Evolutionary conservation across 805 yeast genomes (phyloP), one percentile per base, ranked within the genome.

Genomic region (Yarrowia sp.): DNA sequence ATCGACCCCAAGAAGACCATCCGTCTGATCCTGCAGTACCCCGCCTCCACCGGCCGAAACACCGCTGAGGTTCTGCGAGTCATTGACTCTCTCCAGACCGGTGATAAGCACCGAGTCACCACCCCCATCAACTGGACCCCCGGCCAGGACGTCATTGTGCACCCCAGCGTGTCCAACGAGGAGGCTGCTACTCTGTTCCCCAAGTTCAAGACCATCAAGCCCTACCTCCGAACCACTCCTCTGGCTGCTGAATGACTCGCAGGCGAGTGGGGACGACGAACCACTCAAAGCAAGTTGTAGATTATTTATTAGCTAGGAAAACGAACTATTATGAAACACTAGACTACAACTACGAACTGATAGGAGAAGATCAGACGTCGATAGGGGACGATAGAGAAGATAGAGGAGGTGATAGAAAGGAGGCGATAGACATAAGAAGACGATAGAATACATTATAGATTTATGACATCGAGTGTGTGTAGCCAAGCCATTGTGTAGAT

Each of bases 11-110:
- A 85, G 76, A 93, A 93, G 87, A 92, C 89, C 79, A 88, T 93
- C 78, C 89, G 98, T 82, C 84, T 92, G 78, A 88, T 89, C 71
- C 82, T 92, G 83, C 84, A 97, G 36, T 92, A 92, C 84, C 98
- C 98, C 69, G 96, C 97, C 72, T 89, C 97, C 59, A 88, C 91
- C 71, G 98, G 98, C 78, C 90, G 98, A 85, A 92, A 93, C 88
- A 87, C 97, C 71, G 88, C 92, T 69, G 98, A 92, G 84, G 96
- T 92, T 67, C 84, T 92, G 78, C 89, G 98, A 83, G 97, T 90
- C 69, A 81, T 92, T 74, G 98, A 92, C 82, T 90, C 97, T 70
- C 84, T 92, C 78, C 97, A 92, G 84, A 82, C 87, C 72, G 91
- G 92, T 74, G 98, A 92, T 82, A 87, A 87, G 80, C 83, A 89